Evolutionary conservation across 352 stramenopile genomes (phyloP).

Genomic region (Globisporangium nagaii): DNA sequence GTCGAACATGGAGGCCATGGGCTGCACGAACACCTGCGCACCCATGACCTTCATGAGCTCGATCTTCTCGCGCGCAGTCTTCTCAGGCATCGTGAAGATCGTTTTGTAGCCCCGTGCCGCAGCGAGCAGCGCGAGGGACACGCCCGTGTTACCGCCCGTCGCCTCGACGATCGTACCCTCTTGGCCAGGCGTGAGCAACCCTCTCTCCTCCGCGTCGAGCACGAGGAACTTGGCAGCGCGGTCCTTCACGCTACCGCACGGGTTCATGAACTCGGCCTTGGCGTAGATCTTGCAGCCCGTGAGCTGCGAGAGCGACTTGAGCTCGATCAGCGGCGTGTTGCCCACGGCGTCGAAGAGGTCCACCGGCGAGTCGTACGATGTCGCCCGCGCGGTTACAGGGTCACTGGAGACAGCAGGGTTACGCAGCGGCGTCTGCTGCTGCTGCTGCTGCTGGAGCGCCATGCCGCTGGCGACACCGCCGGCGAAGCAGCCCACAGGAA

Average conservation of each 20-base stretch:
- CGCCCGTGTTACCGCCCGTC: conserved; percentile 90
- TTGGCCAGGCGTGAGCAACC: conserved; percentile 69
- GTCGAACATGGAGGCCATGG: conserved; percentile 57
- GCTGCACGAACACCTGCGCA: conserved; percentile 55
- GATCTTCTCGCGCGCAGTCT: conserved; percentile 68
- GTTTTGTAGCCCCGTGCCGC: conserved; percentile 82
- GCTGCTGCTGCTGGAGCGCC: neutral
- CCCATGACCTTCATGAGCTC: conserved; percentile 79
- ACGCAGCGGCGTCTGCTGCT: neutral
- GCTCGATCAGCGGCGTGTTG: conserved; percentile 71
- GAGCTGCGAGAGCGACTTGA: conserved; percentile 57
- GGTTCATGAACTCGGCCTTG: conserved; percentile 88
- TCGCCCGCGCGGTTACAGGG: neutral
- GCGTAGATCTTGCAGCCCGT: conserved; percentile 73
- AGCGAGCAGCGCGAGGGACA: conserved; percentile 87
- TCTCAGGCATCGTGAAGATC: conserved; percentile 69
- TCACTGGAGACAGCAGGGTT: neutral
- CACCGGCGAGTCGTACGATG: conserved; percentile 33
- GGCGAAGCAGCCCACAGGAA: conserved; percentile 13
- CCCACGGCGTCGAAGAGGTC: conserved; percentile 63
- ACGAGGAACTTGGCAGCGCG: conserved; percentile 92
- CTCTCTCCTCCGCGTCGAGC: conserved; percentile 83
- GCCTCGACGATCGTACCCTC: conserved; percentile 72
- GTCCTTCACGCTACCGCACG: conserved; percentile 93
- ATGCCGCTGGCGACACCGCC: conserved; percentile 12